Percentiles rank a stretch among this genome's conserved stretches.
These are phyloP conservation scores for Vigna angularis DNA, from an alignment of 306 rosid species.

Conservation along the genomic window DNA sequence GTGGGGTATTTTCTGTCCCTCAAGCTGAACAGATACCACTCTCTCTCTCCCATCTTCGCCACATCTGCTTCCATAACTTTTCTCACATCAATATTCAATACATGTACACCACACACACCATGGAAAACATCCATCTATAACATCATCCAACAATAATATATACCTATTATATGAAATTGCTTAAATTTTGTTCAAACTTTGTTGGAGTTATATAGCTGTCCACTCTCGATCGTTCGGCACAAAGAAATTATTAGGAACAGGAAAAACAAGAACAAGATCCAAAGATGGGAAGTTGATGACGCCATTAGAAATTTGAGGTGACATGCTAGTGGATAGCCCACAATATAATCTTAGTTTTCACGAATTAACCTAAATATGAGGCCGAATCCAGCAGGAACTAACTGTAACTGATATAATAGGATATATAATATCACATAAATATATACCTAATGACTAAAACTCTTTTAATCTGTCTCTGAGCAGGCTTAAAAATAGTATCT, in stretches of 20 bases:
- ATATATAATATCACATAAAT: not conserved
- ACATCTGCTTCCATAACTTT: constrained; percentile 48
- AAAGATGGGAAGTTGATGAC: not conserved
- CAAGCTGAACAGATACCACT: constrained; percentile 82
- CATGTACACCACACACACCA: too few relatives aligned
- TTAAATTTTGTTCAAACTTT: not conserved
- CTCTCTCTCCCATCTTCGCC: constrained; percentile 84
- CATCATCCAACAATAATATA: too few relatives aligned
- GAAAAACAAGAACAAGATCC: not conserved
- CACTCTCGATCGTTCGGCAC: not conserved
- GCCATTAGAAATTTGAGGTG: not conserved
- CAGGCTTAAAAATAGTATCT: too few relatives aligned
- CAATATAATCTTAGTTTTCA: not conserved
- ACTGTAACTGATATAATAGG: not conserved
- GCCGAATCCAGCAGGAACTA: not conserved
- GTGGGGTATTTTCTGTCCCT: constrained; percentile 89
- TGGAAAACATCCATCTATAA: too few relatives aligned
- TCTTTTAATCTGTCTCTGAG: too few relatives aligned
- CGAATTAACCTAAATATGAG: not conserved
- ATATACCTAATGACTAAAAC: too few relatives aligned
- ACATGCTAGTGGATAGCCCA: constrained; percentile 15
- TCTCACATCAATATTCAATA: not conserved
- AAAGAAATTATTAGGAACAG: not conserved
- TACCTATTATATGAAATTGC: not conserved
- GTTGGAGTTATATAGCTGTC: not conserved